Evolutionary conservation across 768 basidiomycete species (phyloP).

Genomic region (Roridomyces roridus): DNA sequence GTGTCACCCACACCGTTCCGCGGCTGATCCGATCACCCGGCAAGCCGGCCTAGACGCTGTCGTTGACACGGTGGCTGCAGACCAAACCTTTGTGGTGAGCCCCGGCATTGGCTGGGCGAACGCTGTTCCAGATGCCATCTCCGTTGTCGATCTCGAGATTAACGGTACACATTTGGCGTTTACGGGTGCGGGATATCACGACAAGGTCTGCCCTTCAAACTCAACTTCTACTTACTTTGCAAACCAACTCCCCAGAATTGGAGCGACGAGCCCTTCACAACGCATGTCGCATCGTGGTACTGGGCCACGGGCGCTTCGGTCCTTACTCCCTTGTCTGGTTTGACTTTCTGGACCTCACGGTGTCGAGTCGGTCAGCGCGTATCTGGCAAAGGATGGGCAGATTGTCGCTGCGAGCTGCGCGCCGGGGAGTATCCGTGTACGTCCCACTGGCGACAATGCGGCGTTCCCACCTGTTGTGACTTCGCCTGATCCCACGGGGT

Average conservation of each 20-base stretch:
- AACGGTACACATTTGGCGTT: constrained; percentile 11
- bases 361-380: constrained; percentile 13
- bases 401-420: constrained; percentile 10
- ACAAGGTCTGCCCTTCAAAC: constrained; percentile 11
- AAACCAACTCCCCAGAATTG: too few relatives aligned
- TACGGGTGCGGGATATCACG: constrained; percentile 17
- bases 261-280: constrained; percentile 6
- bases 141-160: constrained; percentile 18
- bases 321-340: constrained; percentile 22
- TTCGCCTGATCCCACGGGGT: too few relatives aligned
- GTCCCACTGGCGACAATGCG: constrained; percentile 6
- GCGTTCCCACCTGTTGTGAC: constrained; percentile 7
- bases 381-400: neutral
- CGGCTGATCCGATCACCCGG: too few relatives aligned
- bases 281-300: constrained; percentile 14
- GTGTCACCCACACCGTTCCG: too few relatives aligned
- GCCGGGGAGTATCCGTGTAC: neutral
- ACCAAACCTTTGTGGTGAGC: constrained; percentile 11
- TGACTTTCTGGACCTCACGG: constrained; percentile 4
- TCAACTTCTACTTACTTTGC: neutral
- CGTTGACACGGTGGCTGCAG: constrained; percentile 12
- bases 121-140: constrained; percentile 22
- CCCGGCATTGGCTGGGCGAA: constrained; percentile 28
- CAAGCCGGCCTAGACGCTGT: too few relatives aligned
- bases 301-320: constrained; percentile 20